phyloP scores from a whole-genome alignment of 352 stramenopile species.

The Phytopythium oedochilum region DNA sequence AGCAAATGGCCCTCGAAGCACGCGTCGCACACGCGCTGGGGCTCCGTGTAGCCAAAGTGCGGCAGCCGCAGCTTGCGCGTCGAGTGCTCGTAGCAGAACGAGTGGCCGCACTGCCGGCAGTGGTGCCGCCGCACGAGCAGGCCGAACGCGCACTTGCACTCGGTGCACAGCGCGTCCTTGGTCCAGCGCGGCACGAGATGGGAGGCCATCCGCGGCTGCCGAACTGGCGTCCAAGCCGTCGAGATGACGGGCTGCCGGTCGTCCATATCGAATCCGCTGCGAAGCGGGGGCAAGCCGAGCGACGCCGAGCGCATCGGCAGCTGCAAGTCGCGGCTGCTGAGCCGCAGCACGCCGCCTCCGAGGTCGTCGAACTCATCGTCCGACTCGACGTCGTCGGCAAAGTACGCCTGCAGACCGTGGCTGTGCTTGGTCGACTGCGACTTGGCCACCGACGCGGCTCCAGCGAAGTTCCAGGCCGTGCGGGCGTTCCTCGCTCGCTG shows the following conservation, averaged over 20 bases:
- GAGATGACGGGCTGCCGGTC: not conserved
- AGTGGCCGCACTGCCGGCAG: slow-evolving; percentile 77
- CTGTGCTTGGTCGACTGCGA: slow-evolving; percentile 6
- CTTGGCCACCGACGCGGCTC: slow-evolving; percentile 4
- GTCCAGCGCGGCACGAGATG: slow-evolving; percentile 54
- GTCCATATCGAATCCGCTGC: not conserved
- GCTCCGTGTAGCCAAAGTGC: slow-evolving; percentile 63
- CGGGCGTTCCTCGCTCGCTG: slow-evolving; percentile 1
- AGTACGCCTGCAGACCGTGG: slow-evolving; percentile 15
- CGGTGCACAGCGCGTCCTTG: slow-evolving; percentile 58
- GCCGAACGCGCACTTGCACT: slow-evolving; percentile 69
- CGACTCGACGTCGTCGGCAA: slow-evolving; percentile 24
- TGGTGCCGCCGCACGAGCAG: slow-evolving; percentile 75
- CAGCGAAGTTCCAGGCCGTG: slow-evolving; percentile 3
- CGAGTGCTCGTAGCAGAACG: slow-evolving; percentile 85
- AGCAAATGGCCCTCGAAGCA: slow-evolving; percentile 70
- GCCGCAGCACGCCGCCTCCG: slow-evolving; percentile 3
- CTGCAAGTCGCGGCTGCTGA: not conserved
- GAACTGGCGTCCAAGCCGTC: slow-evolving; percentile 9
- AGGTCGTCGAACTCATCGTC: slow-evolving; percentile 20
- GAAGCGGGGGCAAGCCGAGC: slow-evolving; percentile 18
- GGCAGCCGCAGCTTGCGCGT: slow-evolving; percentile 61
- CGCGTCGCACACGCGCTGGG: slow-evolving; percentile 78
- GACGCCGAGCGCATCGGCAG: slow-evolving; percentile 26
- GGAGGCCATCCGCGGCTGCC: not conserved